A percentile compares a stretch with the other conserved stretches of the same genome.
Evolutionary conservation across 257 asterid species (phyloP).

Genomic region (Plantago ovata): DNA sequence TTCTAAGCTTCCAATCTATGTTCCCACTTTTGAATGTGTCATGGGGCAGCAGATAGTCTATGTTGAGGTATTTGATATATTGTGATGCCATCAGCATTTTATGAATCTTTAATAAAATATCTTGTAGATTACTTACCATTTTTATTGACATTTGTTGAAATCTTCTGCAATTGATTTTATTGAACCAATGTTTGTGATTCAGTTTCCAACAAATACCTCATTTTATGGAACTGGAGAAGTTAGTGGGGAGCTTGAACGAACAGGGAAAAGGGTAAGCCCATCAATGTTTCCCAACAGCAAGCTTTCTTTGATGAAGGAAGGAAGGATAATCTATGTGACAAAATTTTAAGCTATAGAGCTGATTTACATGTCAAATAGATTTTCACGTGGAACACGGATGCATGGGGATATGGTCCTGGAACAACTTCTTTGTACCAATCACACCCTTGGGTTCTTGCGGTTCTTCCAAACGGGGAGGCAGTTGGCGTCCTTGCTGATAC

Average conservation of each 20-base stretch:
- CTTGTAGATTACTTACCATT: constrained; percentile 5
- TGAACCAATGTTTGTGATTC: constrained; percentile 23
- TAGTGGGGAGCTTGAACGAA: constrained; percentile 79
- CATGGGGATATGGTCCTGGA: constrained; percentile 91
- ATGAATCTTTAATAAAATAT: neutral
- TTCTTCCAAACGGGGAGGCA: constrained; percentile 87
- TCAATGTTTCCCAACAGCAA: neutral
- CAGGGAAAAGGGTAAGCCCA: constrained; percentile 82
- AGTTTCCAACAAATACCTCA: constrained; percentile 85
- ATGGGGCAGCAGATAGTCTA: constrained; percentile 63
- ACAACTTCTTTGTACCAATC: constrained; percentile 96
- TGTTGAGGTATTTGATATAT: constrained; percentile 48
- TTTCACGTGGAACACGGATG: constrained; percentile 92
- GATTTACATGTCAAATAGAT: constrained; percentile 40
- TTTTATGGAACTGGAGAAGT: constrained; percentile 98
- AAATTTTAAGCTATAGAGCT: neutral
- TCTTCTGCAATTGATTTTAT: constrained; percentile 16
- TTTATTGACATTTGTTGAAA: neutral
- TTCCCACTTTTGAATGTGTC: constrained; percentile 65
- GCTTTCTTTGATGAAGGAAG: neutral
- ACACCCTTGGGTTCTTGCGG: constrained; percentile 94
- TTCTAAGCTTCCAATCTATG: constrained; percentile 43
- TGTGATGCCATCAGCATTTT: constrained; percentile 13
- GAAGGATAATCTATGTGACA: neutral
- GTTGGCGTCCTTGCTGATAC: constrained; percentile 96